Conservation (phyloP, 805 yeast species). For the Candida sakaeoensis region DNA sequence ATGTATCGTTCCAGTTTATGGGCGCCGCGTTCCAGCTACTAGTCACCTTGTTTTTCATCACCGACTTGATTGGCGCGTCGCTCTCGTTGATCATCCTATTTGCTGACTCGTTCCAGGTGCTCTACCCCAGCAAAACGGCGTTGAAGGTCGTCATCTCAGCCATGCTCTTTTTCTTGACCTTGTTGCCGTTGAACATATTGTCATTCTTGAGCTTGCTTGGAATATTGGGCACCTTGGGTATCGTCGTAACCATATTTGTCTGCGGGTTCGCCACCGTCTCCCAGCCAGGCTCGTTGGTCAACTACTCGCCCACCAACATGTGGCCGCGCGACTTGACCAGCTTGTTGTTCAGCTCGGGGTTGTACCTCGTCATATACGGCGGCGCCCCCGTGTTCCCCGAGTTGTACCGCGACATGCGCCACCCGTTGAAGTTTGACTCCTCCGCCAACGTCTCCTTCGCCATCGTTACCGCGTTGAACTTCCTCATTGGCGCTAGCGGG, state of each 20-base stretch:
- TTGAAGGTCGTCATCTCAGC: constrained; percentile 42
- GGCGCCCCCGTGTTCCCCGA: constrained; percentile 83
- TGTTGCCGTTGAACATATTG: constrained; percentile 52
- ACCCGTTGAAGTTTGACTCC: constrained; percentile 53
- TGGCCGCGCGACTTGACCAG: constrained; percentile 32
- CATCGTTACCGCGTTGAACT: constrained; percentile 57
- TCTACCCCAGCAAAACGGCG: constrained; percentile 34
- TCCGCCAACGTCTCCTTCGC: constrained; percentile 55
- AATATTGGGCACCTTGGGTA: constrained; percentile 49
- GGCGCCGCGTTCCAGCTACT: constrained; percentile 43
- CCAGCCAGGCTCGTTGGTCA: constrained; percentile 55
- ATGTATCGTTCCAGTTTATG: constrained; percentile 49
- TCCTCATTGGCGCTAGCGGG: constrained; percentile 60
- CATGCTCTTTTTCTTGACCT: constrained; percentile 44
- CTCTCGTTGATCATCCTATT: constrained; percentile 56
- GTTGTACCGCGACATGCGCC: constrained; percentile 67
- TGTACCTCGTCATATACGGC: constrained; percentile 78
- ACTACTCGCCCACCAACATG: constrained; percentile 39
- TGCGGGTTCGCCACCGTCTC: constrained; percentile 41
- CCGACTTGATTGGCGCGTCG: constrained; percentile 61
- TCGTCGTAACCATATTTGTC: constrained; percentile 44
- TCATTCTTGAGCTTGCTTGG: constrained; percentile 56
- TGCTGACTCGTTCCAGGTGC: constrained; percentile 53
- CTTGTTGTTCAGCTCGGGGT: constrained; percentile 54
- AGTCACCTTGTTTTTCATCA: constrained; percentile 46